Base-by-base conservation (phyloP, 257 asterid species). In the Nicotiana undulata region DNA sequence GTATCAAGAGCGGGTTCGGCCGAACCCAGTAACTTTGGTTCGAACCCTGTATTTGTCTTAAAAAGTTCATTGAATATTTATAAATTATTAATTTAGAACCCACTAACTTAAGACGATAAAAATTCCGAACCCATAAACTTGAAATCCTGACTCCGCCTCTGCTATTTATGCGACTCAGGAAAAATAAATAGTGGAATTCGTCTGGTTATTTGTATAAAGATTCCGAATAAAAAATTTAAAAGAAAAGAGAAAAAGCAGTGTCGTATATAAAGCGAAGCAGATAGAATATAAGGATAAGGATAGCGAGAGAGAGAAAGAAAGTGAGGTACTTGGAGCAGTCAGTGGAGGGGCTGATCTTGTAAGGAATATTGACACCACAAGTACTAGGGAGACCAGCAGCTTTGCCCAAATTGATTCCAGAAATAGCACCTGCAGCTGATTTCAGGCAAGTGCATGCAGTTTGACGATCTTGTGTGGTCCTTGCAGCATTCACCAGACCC, bases 311-410 rank as follows among this genome's bases (percentile, higher is more conserved):
- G 16, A 13, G 17, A 34, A 11, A 16, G 70, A 56, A 16, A 11
- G 31, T 34, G 18, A 61, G 52, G 37, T 1, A 92, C 97, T 15
- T 89, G 52, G 88, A 1, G 90, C 97, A 92, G 76, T 89, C 85
- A 11, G 91, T 90, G 82, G 86, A 82, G 49, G 90, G 91, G 83
- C 88, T 81, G 75, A 93, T 93, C 77, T 85, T 52, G 90, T 88
- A 90, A 3, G 97, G 92, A 65, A 92, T 53, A 77, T 40, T 84
- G 56, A 91, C 87, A 5, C 87, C 85, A 63, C 97, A 93, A 7
- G 16, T 64, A 6, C 24, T 28, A 1, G 97, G 97, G 15, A 93
- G 92, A 12, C 79, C 84, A 20, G 88, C 89, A 1, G 92, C 96
- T 83, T 74, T 82, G 44, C 20, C n/a, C 16, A 24, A 11, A 78